Evolutionary conservation across 2,329 filamentous ascomycete genomes (phyloP).

Genomic region (Didymella keratinophila): DNA sequence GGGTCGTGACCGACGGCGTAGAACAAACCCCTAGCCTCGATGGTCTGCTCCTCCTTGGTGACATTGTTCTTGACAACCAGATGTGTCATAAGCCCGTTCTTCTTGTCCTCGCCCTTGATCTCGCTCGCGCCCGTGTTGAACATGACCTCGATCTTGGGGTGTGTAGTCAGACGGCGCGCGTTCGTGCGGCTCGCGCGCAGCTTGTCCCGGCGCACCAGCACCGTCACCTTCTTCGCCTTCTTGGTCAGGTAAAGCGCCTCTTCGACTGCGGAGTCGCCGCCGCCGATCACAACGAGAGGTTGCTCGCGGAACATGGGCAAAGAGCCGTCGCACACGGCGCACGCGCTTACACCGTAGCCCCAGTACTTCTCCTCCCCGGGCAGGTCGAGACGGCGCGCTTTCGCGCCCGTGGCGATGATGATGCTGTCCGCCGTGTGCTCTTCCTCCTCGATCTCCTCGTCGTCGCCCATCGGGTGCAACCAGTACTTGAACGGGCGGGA

Average conservation of each 20-base stretch:
- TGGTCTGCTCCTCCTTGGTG: constrained; percentile 79
- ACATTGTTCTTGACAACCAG: constrained; percentile 81
- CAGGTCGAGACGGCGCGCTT: constrained; percentile 82
- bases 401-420: constrained; percentile 95
- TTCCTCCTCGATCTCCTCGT: constrained; percentile 72
- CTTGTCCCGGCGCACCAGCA: constrained; percentile 86
- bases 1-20: constrained; percentile 98
- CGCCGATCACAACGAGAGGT: constrained; percentile 93
- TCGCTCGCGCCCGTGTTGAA: constrained; percentile 85
- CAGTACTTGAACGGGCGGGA: constrained; percentile 92
- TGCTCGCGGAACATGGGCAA: constrained; percentile 98
- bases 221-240: constrained; percentile 94
- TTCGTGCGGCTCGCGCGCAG: constrained; percentile 91
- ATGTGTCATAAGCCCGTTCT: constrained; percentile 82
- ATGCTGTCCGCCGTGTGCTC: constrained; percentile 86
- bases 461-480: constrained; percentile 76
- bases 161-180: constrained; percentile 79
- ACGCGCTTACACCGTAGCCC: constrained; percentile 96
- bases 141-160: constrained; percentile 89
- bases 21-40: constrained; percentile 91
- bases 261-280: constrained; percentile 95
- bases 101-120: constrained; percentile 82
- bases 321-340: constrained; percentile 95
- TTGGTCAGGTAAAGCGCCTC: constrained; percentile 98
- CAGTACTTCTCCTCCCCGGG: constrained; percentile 94